Evolutionary conservation across 768 basidiomycete species (phyloP), one percentile per base, ranked within the genome.

Genomic region (Russula lepida): DNA sequence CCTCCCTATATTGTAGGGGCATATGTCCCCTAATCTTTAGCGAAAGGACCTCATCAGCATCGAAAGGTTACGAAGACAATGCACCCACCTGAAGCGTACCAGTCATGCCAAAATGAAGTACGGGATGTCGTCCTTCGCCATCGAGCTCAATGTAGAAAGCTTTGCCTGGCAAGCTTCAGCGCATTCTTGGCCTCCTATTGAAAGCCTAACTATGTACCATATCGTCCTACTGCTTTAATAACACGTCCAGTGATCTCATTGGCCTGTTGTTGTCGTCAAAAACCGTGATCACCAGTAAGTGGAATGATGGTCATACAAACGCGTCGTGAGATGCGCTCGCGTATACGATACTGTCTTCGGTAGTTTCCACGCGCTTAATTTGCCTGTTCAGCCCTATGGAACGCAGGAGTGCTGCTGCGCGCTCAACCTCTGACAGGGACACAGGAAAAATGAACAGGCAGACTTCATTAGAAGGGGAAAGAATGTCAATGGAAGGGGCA

Each of bases 101-200:
- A 1, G 88, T 90, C 89, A 91, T 92, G 2, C 89, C 89, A 65
- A 91, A 88, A 69, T 91, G 89, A 51, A 90, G 72, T 3, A 90
- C 84, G 4, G 88, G 88, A 64, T 81, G 70, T 67, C 75, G 76
- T 0, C 86, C 88, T 15, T 73, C 61, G 7, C 86, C 86, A 32
- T 81, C 78, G 3, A 91, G 76, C 47, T 79, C 77, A 12, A 91
- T 70, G 66, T 85, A 92, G 62, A 86, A 84, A n/a, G 80, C 75
- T 70, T 87, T 83, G 55, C 85, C 83, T 83, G 56, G 11, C 21
- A 50, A 47, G 17, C 19, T 28, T 60, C 33, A 52, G 59, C n/a
- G 11, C 17, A 11, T 9, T 35, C 25, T 21, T 12, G 30, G 11
- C 39, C 13, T 41, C 21, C 27, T 19, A 30, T 11, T 8, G 7